Percentiles rank a stretch among this genome's conserved stretches.
phyloP scores from a whole-genome alignment of 768 basidiomycete species.

The Sporobolomyces pararoseus region DNA sequence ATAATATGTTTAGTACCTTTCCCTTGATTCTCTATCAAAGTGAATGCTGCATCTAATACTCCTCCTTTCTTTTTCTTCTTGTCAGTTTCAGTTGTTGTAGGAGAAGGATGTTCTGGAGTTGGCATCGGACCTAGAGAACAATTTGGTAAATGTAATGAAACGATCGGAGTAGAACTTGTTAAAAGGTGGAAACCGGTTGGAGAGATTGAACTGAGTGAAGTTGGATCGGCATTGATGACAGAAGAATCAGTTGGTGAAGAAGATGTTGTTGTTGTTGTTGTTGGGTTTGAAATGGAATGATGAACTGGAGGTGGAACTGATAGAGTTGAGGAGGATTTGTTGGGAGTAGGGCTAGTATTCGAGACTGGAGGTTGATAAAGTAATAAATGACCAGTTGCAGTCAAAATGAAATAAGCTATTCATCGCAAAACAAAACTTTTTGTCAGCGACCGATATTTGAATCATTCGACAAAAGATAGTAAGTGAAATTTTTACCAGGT shows the following conservation, averaged over 20 bases:
- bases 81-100: neutral
- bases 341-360: too few relatives aligned
- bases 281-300: neutral
- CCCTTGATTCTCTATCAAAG: conserved; percentile 32
- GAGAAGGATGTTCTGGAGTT: conserved; percentile 13
- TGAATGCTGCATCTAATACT: conserved; percentile 35
- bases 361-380: conserved; percentile 22
- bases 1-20: conserved; percentile 33
- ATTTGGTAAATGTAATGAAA: conserved; percentile 19
- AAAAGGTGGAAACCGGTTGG: conserved; percentile 24
- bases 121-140: conserved; percentile 42
- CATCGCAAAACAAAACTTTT: too few relatives aligned
- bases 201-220: neutral
- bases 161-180: conserved; percentile 19
- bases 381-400: conserved; percentile 35
- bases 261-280: neutral
- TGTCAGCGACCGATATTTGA: too few relatives aligned
- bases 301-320: conserved; percentile 6
- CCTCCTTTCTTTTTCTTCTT: neutral
- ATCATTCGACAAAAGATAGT: too few relatives aligned
- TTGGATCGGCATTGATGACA: neutral
- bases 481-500: conserved; percentile 20
- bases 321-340: too few relatives aligned
- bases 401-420: conserved; percentile 37
- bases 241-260: conserved; percentile 1